phyloP scores from a whole-genome alignment of 176 grass and related monocot species.

The Carex littledalei region DNA sequence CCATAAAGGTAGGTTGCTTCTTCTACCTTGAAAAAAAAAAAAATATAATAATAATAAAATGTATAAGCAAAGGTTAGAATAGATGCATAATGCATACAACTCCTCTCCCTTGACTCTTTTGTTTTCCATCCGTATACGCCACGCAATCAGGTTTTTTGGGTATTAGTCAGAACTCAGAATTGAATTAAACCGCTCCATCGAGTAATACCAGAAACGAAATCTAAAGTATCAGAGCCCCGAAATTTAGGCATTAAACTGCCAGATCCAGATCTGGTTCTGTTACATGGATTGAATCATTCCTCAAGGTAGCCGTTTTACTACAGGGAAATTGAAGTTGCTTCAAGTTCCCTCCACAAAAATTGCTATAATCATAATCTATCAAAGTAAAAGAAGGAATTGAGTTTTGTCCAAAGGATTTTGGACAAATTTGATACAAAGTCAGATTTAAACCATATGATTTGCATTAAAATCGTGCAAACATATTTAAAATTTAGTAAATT shows the following conservation, averaged over 20 bases:
- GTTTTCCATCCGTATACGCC: conserved; percentile 42
- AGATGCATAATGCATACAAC: conserved; percentile 5
- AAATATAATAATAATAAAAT: neutral
- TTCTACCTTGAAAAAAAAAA: conserved; percentile 5
- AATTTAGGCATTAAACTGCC: conserved; percentile 1
- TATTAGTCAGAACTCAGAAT: neutral
- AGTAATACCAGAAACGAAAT: neutral
- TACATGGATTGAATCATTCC: no score
- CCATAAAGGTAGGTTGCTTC: conserved; percentile 33
- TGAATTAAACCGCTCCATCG: neutral
- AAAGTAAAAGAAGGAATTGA: no score
- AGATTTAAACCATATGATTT: no score
- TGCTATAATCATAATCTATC: no score
- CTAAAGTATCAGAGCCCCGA: neutral
- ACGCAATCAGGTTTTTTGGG: conserved; percentile 28
- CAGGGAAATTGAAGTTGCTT: no score
- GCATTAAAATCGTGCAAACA: no score
- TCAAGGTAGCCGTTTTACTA: no score
- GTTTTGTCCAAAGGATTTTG: no score
- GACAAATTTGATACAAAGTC: no score
- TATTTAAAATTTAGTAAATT: no score
- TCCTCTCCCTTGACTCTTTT: conserved; percentile 9
- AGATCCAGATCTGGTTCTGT: conserved; percentile 1
- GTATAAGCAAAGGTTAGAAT: neutral
- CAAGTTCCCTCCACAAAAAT: no score